Conservation (phyloP, 495 filamentous ascomycete species). For the Patellaria atrata region DNA sequence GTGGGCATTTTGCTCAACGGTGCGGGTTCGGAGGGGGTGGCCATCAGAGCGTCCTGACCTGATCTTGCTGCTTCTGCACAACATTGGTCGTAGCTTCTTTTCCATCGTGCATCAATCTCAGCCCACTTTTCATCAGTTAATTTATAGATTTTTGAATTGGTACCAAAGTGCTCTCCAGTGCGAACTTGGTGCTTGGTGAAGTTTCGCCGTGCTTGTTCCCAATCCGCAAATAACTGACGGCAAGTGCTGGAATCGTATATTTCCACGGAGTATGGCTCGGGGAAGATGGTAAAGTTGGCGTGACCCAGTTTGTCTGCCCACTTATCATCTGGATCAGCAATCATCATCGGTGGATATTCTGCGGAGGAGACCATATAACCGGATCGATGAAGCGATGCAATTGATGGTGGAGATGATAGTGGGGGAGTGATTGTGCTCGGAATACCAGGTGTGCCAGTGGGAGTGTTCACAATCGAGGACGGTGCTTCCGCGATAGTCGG, state of each 20-base stretch:
- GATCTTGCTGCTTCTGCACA: slow-evolving; percentile 33
- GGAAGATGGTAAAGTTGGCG: slow-evolving; percentile 80
- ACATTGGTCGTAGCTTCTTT: slow-evolving; percentile 44
- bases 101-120: slow-evolving; percentile 58
- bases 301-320: slow-evolving; percentile 79
- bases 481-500: slow-evolving; percentile 46
- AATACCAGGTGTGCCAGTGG: slow-evolving; percentile 30
- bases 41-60: slow-evolving; percentile 19
- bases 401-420: slow-evolving; percentile 63
- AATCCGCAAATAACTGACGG: slow-evolving; percentile 55
- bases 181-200: slow-evolving; percentile 73
- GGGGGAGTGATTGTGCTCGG: slow-evolving; percentile 53
- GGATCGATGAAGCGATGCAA: slow-evolving; percentile 51
- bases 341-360: slow-evolving; percentile 44
- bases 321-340: slow-evolving; percentile 53
- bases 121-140: slow-evolving; percentile 79
- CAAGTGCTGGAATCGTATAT: slow-evolving; percentile 43
- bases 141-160: slow-evolving; percentile 67
- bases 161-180: slow-evolving; percentile 73
- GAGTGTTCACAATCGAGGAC: slow-evolving; percentile 29
- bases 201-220: slow-evolving; percentile 66
- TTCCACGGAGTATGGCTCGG: slow-evolving; percentile 62
- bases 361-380: slow-evolving; percentile 36
- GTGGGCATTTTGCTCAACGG: slow-evolving; percentile 44
- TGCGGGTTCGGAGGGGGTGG: slow-evolving; percentile 33